These are phyloP conservation scores for Emergomyces pasteurianus DNA, from an alignment of 2,329 filamentous ascomycete species.

Conservation along the genomic window DNA sequence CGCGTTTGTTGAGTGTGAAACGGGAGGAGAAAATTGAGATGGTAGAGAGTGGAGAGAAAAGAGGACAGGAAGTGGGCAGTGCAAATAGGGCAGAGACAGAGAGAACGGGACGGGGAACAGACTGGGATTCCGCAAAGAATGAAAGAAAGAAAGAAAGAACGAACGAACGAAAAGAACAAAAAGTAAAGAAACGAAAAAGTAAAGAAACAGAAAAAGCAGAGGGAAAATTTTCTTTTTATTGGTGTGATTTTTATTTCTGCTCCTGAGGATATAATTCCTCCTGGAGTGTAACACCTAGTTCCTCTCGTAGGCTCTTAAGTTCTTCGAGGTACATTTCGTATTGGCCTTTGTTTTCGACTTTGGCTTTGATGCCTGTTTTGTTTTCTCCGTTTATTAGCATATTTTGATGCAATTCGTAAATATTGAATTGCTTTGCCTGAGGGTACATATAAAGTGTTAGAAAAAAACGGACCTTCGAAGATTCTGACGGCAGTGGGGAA, in stretches of 20 bases:
- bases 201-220: background rate
- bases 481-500: slow-evolving; percentile 95
- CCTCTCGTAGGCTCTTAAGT: slow-evolving; percentile 84
- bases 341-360: slow-evolving; percentile 97
- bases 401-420: too few relatives aligned
- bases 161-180: background rate
- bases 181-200: background rate
- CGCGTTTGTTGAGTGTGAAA: too few relatives aligned
- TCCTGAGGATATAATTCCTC: slow-evolving; percentile 75
- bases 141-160: too few relatives aligned
- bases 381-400: too few relatives aligned
- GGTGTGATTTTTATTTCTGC: slow-evolving; percentile 19
- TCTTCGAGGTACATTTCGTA: slow-evolving; percentile 92
- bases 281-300: slow-evolving; percentile 82
- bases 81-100: too few relatives aligned
- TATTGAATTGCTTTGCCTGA: too few relatives aligned
- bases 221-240: too few relatives aligned
- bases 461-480: slow-evolving; percentile 70
- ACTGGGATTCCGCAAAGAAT: too few relatives aligned
- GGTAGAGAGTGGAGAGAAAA: too few relatives aligned
- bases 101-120: too few relatives aligned
- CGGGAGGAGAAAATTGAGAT: too few relatives aligned
- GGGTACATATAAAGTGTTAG: background rate
- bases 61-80: too few relatives aligned
- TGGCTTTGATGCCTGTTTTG: slow-evolving; percentile 79